Percentiles rank a stretch among this genome's conserved stretches.
Evolutionary conservation across 257 asterid species (phyloP).

Genomic region (Solanum gandarillasii): DNA sequence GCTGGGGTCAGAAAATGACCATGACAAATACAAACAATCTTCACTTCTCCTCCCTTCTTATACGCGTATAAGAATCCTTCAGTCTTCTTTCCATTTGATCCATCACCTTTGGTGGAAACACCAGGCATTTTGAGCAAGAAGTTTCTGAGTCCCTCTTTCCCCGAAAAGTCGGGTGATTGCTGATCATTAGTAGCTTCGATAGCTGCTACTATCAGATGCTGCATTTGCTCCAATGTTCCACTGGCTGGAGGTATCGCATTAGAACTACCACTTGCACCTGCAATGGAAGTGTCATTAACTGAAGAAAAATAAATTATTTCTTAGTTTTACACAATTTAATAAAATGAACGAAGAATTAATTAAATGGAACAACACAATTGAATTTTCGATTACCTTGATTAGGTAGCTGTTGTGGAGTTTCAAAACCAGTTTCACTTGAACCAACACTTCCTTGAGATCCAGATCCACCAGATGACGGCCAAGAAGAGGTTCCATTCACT

Average conservation of each 20-base stretch:
- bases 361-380: neutral
- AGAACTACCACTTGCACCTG: neutral
- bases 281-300: neutral
- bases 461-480: slow-evolving; percentile 30
- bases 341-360: neutral
- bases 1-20: slow-evolving; percentile 63
- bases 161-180: neutral
- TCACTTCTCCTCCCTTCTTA: slow-evolving; percentile 48
- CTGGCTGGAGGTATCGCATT: slow-evolving; percentile 1
- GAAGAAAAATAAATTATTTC: too few relatives aligned
- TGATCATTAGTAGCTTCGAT: neutral
- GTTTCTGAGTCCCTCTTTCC: neutral
- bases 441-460: slow-evolving; percentile 45
- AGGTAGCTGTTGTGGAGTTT: slow-evolving; percentile 11
- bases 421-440: slow-evolving; percentile 35
- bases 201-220: neutral
- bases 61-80: slow-evolving; percentile 60
- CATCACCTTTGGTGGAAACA: slow-evolving; percentile 43
- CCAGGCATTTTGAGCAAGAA: slow-evolving; percentile 50
- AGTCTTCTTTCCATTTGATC: slow-evolving; percentile 31
- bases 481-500: slow-evolving; percentile 1
- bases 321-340: too few relatives aligned
- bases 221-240: neutral
- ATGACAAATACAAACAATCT: slow-evolving; percentile 76
- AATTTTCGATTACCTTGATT: slow-evolving; percentile 28